phyloP scores from a whole-genome alignment of 768 basidiomycete genomes.

The Russula dissimulans region DNA sequence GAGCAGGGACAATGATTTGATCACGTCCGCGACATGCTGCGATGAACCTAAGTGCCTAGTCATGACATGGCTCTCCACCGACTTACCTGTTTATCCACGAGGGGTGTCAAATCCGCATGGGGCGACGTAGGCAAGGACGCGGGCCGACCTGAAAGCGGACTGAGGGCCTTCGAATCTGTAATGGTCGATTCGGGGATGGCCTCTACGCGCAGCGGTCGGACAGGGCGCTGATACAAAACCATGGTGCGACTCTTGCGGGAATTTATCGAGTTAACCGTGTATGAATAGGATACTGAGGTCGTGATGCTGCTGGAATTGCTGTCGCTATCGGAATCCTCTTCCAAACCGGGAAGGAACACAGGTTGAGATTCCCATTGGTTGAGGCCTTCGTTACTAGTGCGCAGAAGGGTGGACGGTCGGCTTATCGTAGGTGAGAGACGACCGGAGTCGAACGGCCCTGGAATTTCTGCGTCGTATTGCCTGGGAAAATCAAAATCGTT shows the following conservation, averaged over 20 bases:
- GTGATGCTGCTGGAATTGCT: background rate
- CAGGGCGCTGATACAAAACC: constrained; percentile 2
- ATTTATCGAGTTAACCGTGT: background rate
- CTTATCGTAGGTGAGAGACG: constrained; percentile 1
- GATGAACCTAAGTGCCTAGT: background rate
- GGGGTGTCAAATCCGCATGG: background rate
- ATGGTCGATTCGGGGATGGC: background rate
- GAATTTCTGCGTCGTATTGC: background rate
- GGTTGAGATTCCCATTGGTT: background rate
- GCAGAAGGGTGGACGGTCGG: background rate
- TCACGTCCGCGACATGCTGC: background rate
- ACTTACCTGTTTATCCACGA: constrained; percentile 1
- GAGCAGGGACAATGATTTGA: background rate
- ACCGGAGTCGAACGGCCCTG: background rate
- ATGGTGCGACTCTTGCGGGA: constrained; percentile 10
- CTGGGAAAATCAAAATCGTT: background rate
- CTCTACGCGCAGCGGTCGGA: background rate
- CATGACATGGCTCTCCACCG: too few relatives aligned
- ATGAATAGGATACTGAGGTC: background rate
- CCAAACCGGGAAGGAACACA: background rate
- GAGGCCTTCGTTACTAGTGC: background rate
- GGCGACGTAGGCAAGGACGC: background rate
- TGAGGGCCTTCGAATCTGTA: background rate
- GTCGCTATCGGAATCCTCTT: background rate
- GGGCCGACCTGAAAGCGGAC: background rate